Evolutionary conservation across 352 stramenopile genomes (phyloP).

Genomic region (Phytophthora pluvialis): DNA sequence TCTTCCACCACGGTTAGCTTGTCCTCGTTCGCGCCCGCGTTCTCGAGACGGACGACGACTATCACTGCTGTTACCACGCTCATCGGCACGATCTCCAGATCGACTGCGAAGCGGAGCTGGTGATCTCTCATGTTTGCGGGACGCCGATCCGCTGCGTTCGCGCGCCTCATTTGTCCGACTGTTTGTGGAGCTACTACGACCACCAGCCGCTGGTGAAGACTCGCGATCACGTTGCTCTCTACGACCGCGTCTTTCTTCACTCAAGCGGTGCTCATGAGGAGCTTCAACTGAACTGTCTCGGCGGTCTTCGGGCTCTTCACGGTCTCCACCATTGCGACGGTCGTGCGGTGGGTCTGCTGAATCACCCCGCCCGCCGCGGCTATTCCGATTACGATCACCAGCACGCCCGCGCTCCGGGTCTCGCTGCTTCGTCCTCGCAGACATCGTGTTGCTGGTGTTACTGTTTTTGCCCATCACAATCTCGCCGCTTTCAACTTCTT

Average conservation of each 20-base stretch:
- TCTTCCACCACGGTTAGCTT: slow-evolving; percentile 35
- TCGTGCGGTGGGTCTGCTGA: slow-evolving; percentile 31
- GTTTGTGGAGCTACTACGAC: slow-evolving; percentile 29
- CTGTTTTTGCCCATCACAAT: slow-evolving; percentile 44
- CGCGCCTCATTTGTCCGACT: slow-evolving; percentile 26
- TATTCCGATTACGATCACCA: slow-evolving; percentile 38
- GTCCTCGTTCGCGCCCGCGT: slow-evolving; percentile 31
- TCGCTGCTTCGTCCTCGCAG: slow-evolving; percentile 25
- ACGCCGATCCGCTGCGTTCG: slow-evolving; percentile 32
- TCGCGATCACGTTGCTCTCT: slow-evolving; percentile 40
- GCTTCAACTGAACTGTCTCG: slow-evolving; percentile 22
- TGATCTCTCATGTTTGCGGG: slow-evolving; percentile 41
- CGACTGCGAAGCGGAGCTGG: slow-evolving; percentile 42
- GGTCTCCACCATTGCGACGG: slow-evolving; percentile 33
- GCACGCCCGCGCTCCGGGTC: slow-evolving; percentile 27
- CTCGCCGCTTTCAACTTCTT: slow-evolving; percentile 64
- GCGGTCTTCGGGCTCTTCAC: slow-evolving; percentile 21
- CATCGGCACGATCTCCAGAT: slow-evolving; percentile 42
- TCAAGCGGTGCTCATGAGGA: slow-evolving; percentile 21
- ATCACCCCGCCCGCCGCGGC: slow-evolving; percentile 12
- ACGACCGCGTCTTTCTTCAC: slow-evolving; percentile 43
- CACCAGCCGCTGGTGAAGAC: slow-evolving; percentile 22
- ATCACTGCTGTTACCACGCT: slow-evolving; percentile 32
- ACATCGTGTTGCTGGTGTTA: slow-evolving; percentile 21
- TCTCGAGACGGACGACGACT: slow-evolving; percentile 40